A percentile compares a stretch with the other conserved stretches of the same genome.
These are phyloP conservation scores for Ciborinia camelliae DNA, from an alignment of 2,329 filamentous ascomycete genomes.

Conservation along the genomic window DNA sequence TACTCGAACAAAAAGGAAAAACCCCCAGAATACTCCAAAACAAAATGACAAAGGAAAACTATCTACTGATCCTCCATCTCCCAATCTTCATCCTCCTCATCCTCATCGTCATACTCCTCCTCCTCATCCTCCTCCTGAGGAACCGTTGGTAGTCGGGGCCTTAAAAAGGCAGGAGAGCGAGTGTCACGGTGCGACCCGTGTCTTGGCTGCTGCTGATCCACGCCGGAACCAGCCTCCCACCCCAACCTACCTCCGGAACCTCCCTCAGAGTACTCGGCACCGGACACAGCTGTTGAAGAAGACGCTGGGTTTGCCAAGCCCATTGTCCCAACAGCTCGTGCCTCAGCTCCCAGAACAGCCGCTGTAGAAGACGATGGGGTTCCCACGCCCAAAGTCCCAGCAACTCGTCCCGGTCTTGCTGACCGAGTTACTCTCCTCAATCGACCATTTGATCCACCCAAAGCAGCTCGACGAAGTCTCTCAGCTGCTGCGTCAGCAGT, in stretches of 20 bases:
- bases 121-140: too few species aligned
- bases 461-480: neutral
- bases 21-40: neutral
- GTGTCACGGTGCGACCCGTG: neutral
- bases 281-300: neutral
- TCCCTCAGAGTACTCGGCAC: neutral
- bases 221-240: neutral
- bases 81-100: too few species aligned
- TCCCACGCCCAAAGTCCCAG: neutral
- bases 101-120: too few species aligned
- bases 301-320: neutral
- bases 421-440: too few species aligned
- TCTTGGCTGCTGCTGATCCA: constrained; percentile 2
- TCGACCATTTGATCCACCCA: neutral
- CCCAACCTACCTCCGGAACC: neutral
- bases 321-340: neutral
- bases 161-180: neutral
- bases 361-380: neutral
- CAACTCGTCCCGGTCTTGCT: neutral
- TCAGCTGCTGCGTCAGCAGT: constrained; percentile 1
- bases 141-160: neutral
- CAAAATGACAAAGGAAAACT: neutral
- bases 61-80: neutral
- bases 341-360: neutral
- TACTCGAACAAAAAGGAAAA: neutral